Evolutionary conservation across 2,329 filamentous ascomycete genomes (phyloP).

Genomic region (Penicillium sp.): DNA sequence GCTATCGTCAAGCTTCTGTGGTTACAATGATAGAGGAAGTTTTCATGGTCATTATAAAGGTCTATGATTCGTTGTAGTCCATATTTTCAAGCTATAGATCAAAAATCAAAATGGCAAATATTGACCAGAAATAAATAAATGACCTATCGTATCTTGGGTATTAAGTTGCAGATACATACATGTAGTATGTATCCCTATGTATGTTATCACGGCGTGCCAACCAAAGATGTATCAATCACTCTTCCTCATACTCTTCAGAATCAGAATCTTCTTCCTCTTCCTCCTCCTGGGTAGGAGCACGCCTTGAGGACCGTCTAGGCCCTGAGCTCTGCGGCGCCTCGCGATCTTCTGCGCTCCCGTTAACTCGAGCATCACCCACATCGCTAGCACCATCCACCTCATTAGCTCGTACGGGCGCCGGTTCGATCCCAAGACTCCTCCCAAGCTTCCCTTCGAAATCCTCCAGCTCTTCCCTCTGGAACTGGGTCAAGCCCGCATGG

Average conservation of each 20-base stretch:
- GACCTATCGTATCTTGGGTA: slow-evolving; percentile 2
- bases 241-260: background rate
- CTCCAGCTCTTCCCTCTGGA: slow-evolving; percentile 14
- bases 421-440: slow-evolving; percentile 50
- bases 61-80: background rate
- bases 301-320: slow-evolving; percentile 14
- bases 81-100: background rate
- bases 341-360: background rate
- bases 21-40: background rate
- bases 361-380: background rate
- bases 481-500: slow-evolving; percentile 16
- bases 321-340: background rate
- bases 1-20: background rate
- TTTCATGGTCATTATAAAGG: background rate
- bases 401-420: slow-evolving; percentile 44
- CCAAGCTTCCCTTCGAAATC: slow-evolving; percentile 61
- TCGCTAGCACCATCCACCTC: slow-evolving; percentile 3
- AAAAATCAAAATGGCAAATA: background rate
- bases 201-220: slow-evolving; percentile 5
- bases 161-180: slow-evolving; percentile 3
- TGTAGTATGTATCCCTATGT: background rate
- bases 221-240: slow-evolving; percentile 3
- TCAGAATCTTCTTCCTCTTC: slow-evolving; percentile 6
- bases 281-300: background rate
- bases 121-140: background rate